phyloP scores from a whole-genome alignment of 345 rosid genomes.

The Gossypium arboreum region DNA sequence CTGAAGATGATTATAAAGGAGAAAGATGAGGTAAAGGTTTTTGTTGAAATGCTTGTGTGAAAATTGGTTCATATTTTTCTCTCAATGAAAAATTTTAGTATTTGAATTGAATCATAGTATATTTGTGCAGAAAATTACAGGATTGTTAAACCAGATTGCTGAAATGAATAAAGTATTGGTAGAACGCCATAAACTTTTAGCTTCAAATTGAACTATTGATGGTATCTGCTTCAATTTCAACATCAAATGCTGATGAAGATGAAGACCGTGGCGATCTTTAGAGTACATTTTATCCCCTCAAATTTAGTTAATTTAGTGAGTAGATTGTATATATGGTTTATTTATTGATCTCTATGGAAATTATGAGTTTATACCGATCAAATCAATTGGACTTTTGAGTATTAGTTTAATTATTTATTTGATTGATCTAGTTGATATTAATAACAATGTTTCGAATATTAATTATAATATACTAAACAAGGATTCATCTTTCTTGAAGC shows the following conservation, averaged over 20 bases:
- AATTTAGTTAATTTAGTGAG: no score
- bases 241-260: not conserved
- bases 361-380: no score
- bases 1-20: constrained; percentile 33
- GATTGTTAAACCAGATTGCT: constrained; percentile 51
- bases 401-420: no score
- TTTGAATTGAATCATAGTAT: not conserved
- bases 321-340: no score
- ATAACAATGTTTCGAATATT: no score
- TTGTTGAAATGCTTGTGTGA: constrained; percentile 25
- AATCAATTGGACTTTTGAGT: no score
- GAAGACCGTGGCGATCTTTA: not conserved
- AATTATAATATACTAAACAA: no score
- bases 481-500: no score
- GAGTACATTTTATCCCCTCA: no score
- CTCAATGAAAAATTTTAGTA: not conserved
- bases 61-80: not conserved
- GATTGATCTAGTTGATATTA: no score
- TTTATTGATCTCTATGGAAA: no score
- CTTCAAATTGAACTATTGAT: constrained; percentile 7
- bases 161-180: constrained; percentile 52
- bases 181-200: constrained; percentile 39
- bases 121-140: constrained; percentile 40
- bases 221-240: not conserved
- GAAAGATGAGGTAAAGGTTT: constrained; percentile 46